Evolutionary conservation across 208 protist species (phyloP).

Genomic region (Phytomonas francai): DNA sequence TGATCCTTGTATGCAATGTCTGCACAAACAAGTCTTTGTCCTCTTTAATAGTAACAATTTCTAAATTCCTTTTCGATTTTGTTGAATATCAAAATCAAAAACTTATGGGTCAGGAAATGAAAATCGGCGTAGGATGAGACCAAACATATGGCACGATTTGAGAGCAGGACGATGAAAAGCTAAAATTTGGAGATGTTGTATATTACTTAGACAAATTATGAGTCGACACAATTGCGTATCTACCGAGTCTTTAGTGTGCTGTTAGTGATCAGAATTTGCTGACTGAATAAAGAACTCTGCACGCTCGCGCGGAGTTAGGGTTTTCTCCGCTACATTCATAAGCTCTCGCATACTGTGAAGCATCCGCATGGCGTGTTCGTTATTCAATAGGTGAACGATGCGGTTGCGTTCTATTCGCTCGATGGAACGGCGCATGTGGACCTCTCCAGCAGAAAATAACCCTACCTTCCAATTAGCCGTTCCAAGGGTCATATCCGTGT

Average conservation of each 20-base stretch:
- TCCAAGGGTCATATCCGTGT: constrained; percentile 69
- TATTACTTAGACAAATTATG: background rate
- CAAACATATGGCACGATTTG: background rate
- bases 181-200: background rate
- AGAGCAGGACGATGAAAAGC: background rate
- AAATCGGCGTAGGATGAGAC: background rate
- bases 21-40: background rate
- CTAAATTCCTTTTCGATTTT: background rate
- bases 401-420: constrained; percentile 75
- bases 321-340: constrained; percentile 35
- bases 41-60: no score
- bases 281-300: background rate
- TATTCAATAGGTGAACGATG: constrained; percentile 71
- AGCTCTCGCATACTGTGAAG: constrained; percentile 57
- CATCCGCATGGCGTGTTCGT: constrained; percentile 66
- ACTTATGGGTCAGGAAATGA: background rate
- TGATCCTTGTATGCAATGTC: background rate
- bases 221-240: background rate
- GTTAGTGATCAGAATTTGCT: background rate
- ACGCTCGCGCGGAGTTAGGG: background rate
- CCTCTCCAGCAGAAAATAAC: constrained; percentile 76
- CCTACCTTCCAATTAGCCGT: constrained; percentile 83
- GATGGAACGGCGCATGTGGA: constrained; percentile 83
- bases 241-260: background rate
- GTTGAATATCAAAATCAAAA: background rate